Conservation (phyloP, 768 basidiomycete genomes). For the Panaeolus cyanescens region DNA sequence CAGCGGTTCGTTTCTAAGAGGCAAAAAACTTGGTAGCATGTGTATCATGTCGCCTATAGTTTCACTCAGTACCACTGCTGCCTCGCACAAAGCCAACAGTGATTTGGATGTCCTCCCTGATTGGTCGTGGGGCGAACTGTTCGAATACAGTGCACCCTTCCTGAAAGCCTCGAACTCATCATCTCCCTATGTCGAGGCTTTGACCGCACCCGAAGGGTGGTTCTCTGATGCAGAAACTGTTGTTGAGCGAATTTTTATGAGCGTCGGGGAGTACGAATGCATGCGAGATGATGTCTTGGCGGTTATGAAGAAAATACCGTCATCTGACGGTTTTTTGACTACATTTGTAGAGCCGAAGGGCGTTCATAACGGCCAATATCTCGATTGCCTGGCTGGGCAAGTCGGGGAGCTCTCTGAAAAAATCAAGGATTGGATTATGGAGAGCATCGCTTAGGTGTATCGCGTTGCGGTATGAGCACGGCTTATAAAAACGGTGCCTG, state of each 20-base stretch:
- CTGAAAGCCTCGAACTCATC: slow-evolving; percentile 17
- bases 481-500: too few relatives aligned
- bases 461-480: too few relatives aligned
- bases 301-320: slow-evolving; percentile 19
- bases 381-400: slow-evolving; percentile 28
- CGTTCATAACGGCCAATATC: slow-evolving; percentile 36
- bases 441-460: slow-evolving; percentile 7
- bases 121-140: slow-evolving; percentile 12
- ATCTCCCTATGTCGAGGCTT: slow-evolving; percentile 28
- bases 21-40: slow-evolving; percentile 22
- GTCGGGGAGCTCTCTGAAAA: slow-evolving; percentile 23
- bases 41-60: slow-evolving; percentile 34
- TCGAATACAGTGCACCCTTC: slow-evolving; percentile 14
- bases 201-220: slow-evolving; percentile 30
- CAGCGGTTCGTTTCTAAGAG: background rate
- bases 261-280: slow-evolving; percentile 36
- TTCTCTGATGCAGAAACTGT: slow-evolving; percentile 26
- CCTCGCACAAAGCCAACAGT: slow-evolving; percentile 24
- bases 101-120: slow-evolving; percentile 21
- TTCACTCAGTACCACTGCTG: slow-evolving; percentile 6
- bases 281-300: slow-evolving; percentile 32
- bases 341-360: slow-evolving; percentile 32
- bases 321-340: slow-evolving; percentile 9
- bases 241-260: slow-evolving; percentile 34
- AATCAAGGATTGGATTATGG: slow-evolving; percentile 21